Percentiles rank a stretch among this genome's conserved stretches.
Conservation (phyloP, 2,329 filamentous ascomycete species). For the Fusarium aywerte region DNA sequence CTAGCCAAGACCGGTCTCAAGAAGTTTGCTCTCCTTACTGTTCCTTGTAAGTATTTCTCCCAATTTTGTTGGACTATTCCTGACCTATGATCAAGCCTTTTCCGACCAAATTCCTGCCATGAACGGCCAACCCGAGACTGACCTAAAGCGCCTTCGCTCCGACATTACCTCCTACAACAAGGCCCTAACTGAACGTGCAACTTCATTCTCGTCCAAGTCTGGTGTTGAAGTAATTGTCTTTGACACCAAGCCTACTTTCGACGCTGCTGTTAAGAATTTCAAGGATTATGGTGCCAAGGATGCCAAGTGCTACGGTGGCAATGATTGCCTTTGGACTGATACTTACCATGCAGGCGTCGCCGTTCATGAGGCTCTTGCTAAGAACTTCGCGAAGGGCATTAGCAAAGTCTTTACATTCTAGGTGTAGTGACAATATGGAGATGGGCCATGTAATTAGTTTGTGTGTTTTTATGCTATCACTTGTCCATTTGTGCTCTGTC, state of each 20-base stretch:
- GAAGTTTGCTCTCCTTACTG: slow-evolving; percentile 24
- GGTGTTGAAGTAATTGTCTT: not conserved
- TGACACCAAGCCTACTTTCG: slow-evolving; percentile 20
- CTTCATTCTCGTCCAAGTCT: not conserved
- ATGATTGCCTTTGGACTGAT: slow-evolving; percentile 24
- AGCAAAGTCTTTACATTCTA: not conserved
- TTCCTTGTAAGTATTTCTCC: not conserved
- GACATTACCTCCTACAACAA: slow-evolving; percentile 15
- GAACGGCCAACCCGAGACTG: slow-evolving; percentile 1
- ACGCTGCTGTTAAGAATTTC: not conserved
- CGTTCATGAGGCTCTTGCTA: slow-evolving; percentile 25
- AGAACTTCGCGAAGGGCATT: slow-evolving; percentile 7
- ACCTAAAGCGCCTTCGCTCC: slow-evolving; percentile 11
- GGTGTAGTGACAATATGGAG: not conserved
- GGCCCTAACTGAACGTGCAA: slow-evolving; percentile 3
- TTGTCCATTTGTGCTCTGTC: not conserved
- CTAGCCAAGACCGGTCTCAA: slow-evolving; percentile 7
- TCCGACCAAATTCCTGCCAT: slow-evolving; percentile 18
- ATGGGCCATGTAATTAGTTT: not conserved
- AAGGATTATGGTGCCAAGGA: too few relatives aligned
- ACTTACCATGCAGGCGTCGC: slow-evolving; percentile 20
- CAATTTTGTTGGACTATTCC: accelerated
- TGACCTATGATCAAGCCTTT: not conserved
- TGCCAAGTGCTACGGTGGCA: too few relatives aligned
- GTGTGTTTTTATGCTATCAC: too few relatives aligned